Percentiles rank a stretch among this genome's conserved stretches.
phyloP scores from a whole-genome alignment of 2,329 filamentous ascomycete genomes.

The Berkeleyomyces rouxiae region DNA sequence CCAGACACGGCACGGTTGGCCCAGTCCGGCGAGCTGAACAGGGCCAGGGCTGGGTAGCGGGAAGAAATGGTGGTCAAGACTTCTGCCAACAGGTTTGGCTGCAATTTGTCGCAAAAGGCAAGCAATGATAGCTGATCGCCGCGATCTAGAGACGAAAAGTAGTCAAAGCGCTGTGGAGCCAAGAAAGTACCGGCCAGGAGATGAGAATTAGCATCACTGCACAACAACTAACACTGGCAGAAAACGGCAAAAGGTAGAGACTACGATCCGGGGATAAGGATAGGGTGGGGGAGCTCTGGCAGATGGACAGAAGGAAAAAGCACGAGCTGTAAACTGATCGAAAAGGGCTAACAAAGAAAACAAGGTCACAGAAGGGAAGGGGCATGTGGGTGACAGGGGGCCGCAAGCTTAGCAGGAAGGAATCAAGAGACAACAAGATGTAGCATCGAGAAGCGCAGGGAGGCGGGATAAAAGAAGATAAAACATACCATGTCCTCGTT shows the following conservation, averaged over 20 bases:
- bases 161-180: slow-evolving; percentile 22
- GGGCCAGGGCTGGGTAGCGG: slow-evolving; percentile 26
- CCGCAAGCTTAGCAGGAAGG: not conserved
- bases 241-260: not conserved
- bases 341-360: not conserved
- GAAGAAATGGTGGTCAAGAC: slow-evolving; percentile 27
- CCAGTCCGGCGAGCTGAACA: slow-evolving; percentile 28
- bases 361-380: not conserved
- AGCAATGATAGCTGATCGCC: slow-evolving; percentile 26
- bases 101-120: slow-evolving; percentile 26
- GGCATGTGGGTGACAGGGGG: not conserved
- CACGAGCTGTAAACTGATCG: not conserved
- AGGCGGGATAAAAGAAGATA: not conserved
- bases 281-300: too few relatives aligned
- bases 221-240: not conserved
- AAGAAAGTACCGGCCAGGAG: not conserved
- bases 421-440: not conserved
- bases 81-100: slow-evolving; percentile 26
- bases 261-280: not conserved
- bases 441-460: not conserved
- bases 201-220: slow-evolving; percentile 8
- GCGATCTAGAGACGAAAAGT: slow-evolving; percentile 24
- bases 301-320: not conserved
- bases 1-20: slow-evolving; percentile 14
- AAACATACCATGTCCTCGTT: slow-evolving; percentile 22